Evolutionary conservation across 2,329 filamentous ascomycete species (phyloP).

Genomic region (Aphanocladium album): DNA sequence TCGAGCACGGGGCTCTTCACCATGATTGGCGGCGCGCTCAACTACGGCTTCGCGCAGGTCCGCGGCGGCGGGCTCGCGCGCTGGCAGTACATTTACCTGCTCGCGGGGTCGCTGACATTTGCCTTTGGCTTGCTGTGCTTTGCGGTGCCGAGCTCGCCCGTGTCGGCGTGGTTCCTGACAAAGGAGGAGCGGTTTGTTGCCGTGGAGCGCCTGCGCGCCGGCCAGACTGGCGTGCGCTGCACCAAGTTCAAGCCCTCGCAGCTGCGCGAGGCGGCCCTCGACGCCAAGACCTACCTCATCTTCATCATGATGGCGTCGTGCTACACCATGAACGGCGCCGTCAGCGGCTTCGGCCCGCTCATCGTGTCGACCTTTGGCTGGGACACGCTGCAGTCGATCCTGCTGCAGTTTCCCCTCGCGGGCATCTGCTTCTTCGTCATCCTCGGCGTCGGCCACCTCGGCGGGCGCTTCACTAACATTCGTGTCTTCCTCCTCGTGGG

Average conservation of each 20-base stretch:
- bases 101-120: constrained; percentile 59
- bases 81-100: constrained; percentile 69
- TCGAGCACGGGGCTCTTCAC: constrained; percentile 55
- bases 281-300: constrained; percentile 60
- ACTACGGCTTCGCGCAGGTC: constrained; percentile 65
- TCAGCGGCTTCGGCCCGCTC: constrained; percentile 64
- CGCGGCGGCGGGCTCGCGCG: constrained; percentile 44
- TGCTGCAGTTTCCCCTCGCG: constrained; percentile 71
- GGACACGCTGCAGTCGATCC: constrained; percentile 57
- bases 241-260: constrained; percentile 56
- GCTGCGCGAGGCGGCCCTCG: constrained; percentile 51
- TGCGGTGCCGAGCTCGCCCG: constrained; percentile 59
- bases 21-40: constrained; percentile 57
- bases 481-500: constrained; percentile 59
- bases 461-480: constrained; percentile 55
- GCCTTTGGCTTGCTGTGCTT: constrained; percentile 62
- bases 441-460: constrained; percentile 60
- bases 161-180: constrained; percentile 64
- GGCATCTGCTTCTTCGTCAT: constrained; percentile 64
- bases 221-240: constrained; percentile 60
- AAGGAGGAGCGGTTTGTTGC: constrained; percentile 58
- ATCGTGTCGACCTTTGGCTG: constrained; percentile 70
- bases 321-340: constrained; percentile 67
- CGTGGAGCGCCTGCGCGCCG: constrained; percentile 56
- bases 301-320: constrained; percentile 65